Conservation (phyloP, 129 eudicot species). For the Kitagawia praeruptora region DNA sequence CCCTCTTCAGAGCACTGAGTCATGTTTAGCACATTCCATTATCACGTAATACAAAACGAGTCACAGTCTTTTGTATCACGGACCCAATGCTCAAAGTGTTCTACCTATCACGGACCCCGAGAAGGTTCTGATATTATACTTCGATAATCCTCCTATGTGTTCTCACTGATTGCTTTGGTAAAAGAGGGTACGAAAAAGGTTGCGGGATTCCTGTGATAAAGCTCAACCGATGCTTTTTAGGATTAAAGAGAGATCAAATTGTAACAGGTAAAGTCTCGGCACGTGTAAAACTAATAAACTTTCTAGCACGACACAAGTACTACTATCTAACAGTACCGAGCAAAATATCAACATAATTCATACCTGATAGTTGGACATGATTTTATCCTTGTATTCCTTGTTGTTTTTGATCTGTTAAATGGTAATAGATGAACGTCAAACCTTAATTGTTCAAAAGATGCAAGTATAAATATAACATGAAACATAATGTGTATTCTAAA, state of each 20-base stretch:
- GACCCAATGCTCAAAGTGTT: no score
- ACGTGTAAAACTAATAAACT: neutral
- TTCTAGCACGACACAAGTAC: neutral
- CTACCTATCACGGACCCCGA: no score
- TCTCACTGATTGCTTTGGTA: constrained; percentile 53
- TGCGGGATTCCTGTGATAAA: constrained; percentile 52
- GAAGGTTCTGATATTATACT: constrained; percentile 76
- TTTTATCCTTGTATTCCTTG: constrained; percentile 66
- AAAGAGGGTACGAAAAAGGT: constrained; percentile 74
- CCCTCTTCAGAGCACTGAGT: no score
- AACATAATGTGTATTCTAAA: no score
- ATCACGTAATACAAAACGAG: neutral
- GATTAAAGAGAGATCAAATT: neutral
- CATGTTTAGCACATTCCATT: no score
- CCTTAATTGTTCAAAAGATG: neutral
- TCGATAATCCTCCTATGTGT: constrained; percentile 53
- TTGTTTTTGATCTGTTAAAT: constrained; percentile 66
- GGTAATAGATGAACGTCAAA: constrained; percentile 13
- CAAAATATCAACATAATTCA: constrained; percentile 2
- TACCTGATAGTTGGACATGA: constrained; percentile 81
- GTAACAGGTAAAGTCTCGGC: neutral
- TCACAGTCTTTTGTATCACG: constrained; percentile 15
- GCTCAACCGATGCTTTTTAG: constrained; percentile 1
- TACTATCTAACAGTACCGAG: neutral
- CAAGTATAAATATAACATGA: neutral